Conservation (phyloP, 129 eudicot genomes). For the Centella asiatica region DNA sequence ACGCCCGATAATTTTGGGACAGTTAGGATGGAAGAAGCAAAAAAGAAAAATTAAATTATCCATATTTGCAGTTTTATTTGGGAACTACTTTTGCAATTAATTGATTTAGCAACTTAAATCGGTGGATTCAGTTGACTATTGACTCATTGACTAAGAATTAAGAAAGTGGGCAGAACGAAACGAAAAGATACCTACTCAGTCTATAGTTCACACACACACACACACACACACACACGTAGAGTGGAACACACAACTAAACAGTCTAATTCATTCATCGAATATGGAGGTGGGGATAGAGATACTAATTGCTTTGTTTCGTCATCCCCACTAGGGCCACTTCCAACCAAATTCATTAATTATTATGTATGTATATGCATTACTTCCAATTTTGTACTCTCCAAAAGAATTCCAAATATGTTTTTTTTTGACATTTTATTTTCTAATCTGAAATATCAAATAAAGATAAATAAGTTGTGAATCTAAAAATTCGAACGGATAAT, state of each 20-base stretch:
- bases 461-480: no score
- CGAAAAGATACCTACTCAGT: background rate
- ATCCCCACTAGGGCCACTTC: conserved; percentile 6
- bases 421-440: no score
- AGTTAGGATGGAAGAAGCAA: no score
- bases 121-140: background rate
- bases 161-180: background rate
- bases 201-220: background rate
- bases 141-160: no score
- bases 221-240: background rate
- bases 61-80: background rate
- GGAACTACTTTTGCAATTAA: conserved; percentile 2
- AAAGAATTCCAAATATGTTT: no score
- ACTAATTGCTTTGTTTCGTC: conserved; percentile 4
- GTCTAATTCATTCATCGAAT: background rate
- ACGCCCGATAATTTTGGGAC: no score
- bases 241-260: background rate
- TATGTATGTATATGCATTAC: background rate
- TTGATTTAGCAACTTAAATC: background rate
- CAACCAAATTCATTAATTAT: background rate
- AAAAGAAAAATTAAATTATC: background rate
- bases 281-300: conserved; percentile 9
- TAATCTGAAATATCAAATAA: no score
- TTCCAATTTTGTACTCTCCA: background rate
- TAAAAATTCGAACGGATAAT: no score